Percentiles rank a stretch among this genome's conserved stretches.
Conservation (phyloP, 148 eudicot species). For the Heliosperma pusillum region DNA sequence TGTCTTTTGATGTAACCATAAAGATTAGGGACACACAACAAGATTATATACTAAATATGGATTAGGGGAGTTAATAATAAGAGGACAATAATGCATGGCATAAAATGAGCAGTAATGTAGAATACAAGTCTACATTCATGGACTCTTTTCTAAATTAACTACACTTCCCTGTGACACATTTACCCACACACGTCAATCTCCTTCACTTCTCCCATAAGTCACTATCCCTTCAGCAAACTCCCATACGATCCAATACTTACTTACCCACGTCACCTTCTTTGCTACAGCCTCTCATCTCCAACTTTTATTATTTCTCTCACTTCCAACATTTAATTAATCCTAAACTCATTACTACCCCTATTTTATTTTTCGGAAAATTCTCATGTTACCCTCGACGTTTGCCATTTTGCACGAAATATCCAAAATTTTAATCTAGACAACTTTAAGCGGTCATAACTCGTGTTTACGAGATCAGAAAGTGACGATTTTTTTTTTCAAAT, state of each 20-base stretch:
- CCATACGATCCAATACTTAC: conserved; percentile 11
- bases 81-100: conserved; percentile 9
- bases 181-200: conserved; percentile 14
- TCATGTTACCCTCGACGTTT: too few relatives aligned
- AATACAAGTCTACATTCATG: neutral
- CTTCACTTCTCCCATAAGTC: conserved; percentile 18
- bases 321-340: too few relatives aligned
- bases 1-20: neutral
- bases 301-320: neutral
- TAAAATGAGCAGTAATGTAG: neutral
- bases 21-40: neutral
- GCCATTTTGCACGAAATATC: too few relatives aligned
- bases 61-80: too few relatives aligned
- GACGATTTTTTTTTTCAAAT: too few relatives aligned
- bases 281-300: conserved; percentile 37
- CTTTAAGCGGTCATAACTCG: too few relatives aligned
- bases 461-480: too few relatives aligned
- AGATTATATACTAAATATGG: too few relatives aligned
- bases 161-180: neutral
- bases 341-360: too few relatives aligned
- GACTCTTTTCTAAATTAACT: neutral
- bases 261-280: conserved; percentile 30
- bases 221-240: conserved; percentile 12
- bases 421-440: too few relatives aligned
- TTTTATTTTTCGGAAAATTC: too few relatives aligned